These are phyloP conservation scores for Neospermospora avenae DNA, from an alignment of 2,329 filamentous ascomycete genomes.

Conservation along the genomic window DNA sequence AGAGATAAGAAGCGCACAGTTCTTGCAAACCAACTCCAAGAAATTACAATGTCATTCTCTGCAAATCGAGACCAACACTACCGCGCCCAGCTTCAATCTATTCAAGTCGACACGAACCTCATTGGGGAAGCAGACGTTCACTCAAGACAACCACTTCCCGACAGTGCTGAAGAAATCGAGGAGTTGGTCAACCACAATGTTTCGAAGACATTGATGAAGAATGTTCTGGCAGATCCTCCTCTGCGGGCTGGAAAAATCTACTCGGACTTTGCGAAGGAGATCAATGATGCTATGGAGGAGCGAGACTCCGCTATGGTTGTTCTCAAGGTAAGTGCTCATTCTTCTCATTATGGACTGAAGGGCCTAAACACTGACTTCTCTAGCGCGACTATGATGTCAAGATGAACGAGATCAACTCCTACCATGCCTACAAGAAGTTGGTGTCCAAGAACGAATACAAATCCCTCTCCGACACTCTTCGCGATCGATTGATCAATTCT, in stretches of 20 bases:
- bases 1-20: slow-evolving; percentile 85
- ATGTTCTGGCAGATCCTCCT: slow-evolving; percentile 39
- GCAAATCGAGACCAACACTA: slow-evolving; percentile 81
- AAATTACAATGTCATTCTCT: slow-evolving; percentile 73
- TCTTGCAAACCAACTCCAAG: slow-evolving; percentile 73
- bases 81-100: slow-evolving; percentile 81
- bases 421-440: slow-evolving; percentile 58
- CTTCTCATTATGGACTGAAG: neutral
- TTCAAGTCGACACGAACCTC: slow-evolving; percentile 87
- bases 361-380: slow-evolving; percentile 22
- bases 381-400: slow-evolving; percentile 64
- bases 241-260: slow-evolving; percentile 78
- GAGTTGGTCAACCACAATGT: slow-evolving; percentile 33
- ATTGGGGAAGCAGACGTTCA: slow-evolving; percentile 86
- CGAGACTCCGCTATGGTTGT: slow-evolving; percentile 79
- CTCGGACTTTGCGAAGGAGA: slow-evolving; percentile 76
- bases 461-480: slow-evolving; percentile 56
- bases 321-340: slow-evolving; percentile 63
- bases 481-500: slow-evolving; percentile 64
- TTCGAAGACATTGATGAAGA: slow-evolving; percentile 33
- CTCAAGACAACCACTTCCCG: slow-evolving; percentile 62
- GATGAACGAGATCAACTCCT: slow-evolving; percentile 55
- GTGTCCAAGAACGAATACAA: slow-evolving; percentile 60
- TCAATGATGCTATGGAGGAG: slow-evolving; percentile 85
- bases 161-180: slow-evolving; percentile 43